A percentile compares a stretch with the other conserved stretches of the same genome.
Conservation (phyloP, 805 yeast species). For the Kodamaea kakaduensis region DNA sequence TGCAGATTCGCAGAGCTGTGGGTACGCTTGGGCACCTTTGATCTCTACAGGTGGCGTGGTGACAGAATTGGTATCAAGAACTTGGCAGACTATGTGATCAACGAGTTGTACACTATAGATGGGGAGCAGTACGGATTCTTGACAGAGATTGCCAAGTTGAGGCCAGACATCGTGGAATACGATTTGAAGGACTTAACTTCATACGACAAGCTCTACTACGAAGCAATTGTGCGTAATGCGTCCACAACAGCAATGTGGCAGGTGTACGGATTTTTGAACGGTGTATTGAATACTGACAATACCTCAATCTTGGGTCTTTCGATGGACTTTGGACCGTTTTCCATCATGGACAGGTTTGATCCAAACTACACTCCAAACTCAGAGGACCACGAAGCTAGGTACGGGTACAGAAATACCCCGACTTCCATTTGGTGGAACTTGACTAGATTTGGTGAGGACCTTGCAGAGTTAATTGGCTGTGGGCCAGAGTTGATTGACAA, state of each 20-base stretch:
- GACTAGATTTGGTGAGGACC: conserved; percentile 74
- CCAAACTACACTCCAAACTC: conserved; percentile 85
- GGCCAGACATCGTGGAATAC: conserved; percentile 17
- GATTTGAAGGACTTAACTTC: conserved; percentile 37
- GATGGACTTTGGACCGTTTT: conserved; percentile 93
- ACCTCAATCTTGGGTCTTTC: conserved; percentile 85
- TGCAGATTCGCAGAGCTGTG: conserved; percentile 80
- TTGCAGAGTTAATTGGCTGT: conserved; percentile 78
- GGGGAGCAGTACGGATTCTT: conserved; percentile 29
- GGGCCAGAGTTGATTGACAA: conserved; percentile 51
- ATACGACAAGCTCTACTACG: conserved; percentile 70
- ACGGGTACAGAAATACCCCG: conserved; percentile 82
- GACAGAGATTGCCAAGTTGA: conserved; percentile 17
- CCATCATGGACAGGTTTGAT: conserved; percentile 81
- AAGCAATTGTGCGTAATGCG: conserved; percentile 72
- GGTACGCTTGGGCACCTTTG: conserved; percentile 88
- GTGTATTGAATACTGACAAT: conserved; percentile 92
- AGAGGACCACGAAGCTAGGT: conserved; percentile 70
- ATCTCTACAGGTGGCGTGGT: conserved; percentile 69
- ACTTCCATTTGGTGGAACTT: conserved; percentile 91
- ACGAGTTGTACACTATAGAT: conserved; percentile 49
- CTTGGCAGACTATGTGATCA: conserved; percentile 70
- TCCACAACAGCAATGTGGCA: conserved; percentile 80
- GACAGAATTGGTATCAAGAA: conserved; percentile 59
- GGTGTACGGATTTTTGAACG: conserved; percentile 87